Evolutionary conservation across 2,329 filamentous ascomycete species (phyloP).

Genomic region (Aspergillus pseudotamarii): DNA sequence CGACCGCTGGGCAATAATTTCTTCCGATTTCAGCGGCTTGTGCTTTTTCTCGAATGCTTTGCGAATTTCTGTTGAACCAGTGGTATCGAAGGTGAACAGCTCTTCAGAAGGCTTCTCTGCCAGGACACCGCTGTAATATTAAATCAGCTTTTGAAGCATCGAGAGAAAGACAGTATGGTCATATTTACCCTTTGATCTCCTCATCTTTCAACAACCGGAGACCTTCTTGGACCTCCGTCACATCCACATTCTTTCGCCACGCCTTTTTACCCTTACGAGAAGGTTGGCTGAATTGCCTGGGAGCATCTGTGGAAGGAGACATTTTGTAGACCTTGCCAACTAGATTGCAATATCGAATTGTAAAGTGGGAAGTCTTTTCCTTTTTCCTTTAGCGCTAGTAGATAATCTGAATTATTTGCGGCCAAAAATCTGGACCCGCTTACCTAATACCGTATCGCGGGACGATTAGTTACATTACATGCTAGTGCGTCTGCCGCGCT

Average conservation of each 20-base stretch:
- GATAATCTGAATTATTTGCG: slow-evolving; percentile 23
- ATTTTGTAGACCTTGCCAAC: slow-evolving; percentile 25
- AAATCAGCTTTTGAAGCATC: slow-evolving; percentile 16
- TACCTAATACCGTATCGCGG: slow-evolving; percentile 31
- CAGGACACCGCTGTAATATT: slow-evolving; percentile 70
- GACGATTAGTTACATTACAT: slow-evolving; percentile 19
- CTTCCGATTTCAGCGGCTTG: slow-evolving; percentile 84
- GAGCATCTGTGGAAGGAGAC: slow-evolving; percentile 55
- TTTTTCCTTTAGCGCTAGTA: slow-evolving; percentile 25
- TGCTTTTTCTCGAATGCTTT: slow-evolving; percentile 67
- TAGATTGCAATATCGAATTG: slow-evolving; percentile 13
- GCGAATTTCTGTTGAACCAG: slow-evolving; percentile 68
- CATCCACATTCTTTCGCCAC: slow-evolving; percentile 97
- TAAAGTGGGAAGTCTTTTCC: slow-evolving; percentile 11
- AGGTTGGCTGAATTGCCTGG: slow-evolving; percentile 80
- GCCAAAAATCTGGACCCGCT: slow-evolving; percentile 36
- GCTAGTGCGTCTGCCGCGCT: slow-evolving; percentile 30
- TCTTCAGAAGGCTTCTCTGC: slow-evolving; percentile 80
- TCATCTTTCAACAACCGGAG: slow-evolving; percentile 84
- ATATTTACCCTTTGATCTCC: slow-evolving; percentile 78
- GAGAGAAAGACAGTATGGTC: slow-evolving; percentile 1
- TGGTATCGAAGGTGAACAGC: slow-evolving; percentile 81
- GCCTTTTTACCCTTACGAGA: slow-evolving; percentile 98
- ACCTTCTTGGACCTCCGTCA: slow-evolving; percentile 81
- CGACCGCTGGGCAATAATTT: slow-evolving; percentile 85